phyloP scores from a whole-genome alignment of 139 green algal genomes.

The Mesotaenium endlicherianum region DNA sequence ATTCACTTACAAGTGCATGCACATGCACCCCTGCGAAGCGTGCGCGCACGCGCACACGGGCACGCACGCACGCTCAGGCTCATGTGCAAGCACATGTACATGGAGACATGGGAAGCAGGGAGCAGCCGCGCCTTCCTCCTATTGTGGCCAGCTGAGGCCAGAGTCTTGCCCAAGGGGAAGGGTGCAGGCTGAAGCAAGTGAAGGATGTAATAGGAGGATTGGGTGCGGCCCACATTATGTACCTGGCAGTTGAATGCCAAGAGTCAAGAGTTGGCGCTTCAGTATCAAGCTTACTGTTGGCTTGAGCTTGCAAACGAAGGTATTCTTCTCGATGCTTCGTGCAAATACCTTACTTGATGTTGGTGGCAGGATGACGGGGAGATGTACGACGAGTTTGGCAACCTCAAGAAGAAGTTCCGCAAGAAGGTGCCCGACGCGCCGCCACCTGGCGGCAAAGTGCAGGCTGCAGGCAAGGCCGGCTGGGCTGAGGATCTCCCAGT shows the following conservation, averaged over 20 bases:
- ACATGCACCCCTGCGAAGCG: background rate
- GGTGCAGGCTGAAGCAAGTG: background rate
- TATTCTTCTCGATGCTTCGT: too few species aligned
- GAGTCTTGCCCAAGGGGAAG: too few species aligned
- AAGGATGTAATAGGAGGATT: background rate
- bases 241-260: background rate
- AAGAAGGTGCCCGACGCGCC: conserved; percentile 27
- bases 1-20: background rate
- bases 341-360: too few species aligned
- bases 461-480: background rate
- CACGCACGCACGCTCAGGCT: background rate
- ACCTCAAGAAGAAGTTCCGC: conserved; percentile 59
- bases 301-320: too few species aligned
- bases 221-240: background rate
- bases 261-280: too few species aligned
- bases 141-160: too few species aligned
- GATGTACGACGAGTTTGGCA: conserved; percentile 60
- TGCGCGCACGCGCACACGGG: background rate
- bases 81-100: background rate
- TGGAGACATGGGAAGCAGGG: too few species aligned
- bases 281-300: too few species aligned
- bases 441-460: background rate
- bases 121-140: too few species aligned
- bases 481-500: conserved; percentile 42
- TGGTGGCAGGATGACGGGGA: conserved; percentile 40